Evolutionary conservation across 2,329 filamentous ascomycete species (phyloP).

Genomic region (Acarospora socialis): DNA sequence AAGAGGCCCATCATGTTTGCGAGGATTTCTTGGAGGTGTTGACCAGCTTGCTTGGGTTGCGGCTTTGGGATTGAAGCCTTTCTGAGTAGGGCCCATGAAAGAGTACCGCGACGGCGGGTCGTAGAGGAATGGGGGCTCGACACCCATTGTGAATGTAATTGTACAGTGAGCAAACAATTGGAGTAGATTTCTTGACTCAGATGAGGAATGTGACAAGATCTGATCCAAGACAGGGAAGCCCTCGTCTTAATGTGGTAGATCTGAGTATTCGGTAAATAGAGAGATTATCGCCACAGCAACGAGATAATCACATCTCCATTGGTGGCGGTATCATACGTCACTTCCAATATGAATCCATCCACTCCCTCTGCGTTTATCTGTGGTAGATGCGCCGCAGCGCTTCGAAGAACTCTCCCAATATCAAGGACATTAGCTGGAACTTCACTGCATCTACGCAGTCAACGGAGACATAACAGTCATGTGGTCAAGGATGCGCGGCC

Average conservation of each 20-base stretch:
- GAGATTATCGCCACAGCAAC: too few relatives aligned
- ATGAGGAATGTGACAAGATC: too few relatives aligned
- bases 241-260: too few relatives aligned
- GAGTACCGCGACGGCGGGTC: constrained; percentile 40
- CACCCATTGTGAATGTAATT: constrained; percentile 41
- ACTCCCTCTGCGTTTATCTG: constrained; percentile 21
- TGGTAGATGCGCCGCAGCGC: constrained; percentile 18
- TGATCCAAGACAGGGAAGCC: too few relatives aligned
- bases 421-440: too few relatives aligned
- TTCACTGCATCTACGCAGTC: constrained; percentile 9
- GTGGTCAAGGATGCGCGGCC: constrained; percentile 8
- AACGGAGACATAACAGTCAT: constrained; percentile 20
- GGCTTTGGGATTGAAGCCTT: constrained; percentile 72
- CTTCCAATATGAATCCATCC: too few relatives aligned
- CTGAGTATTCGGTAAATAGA: too few relatives aligned
- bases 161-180: too few relatives aligned
- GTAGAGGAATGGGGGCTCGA: constrained; percentile 61
- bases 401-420: constrained; percentile 8
- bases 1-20: constrained; percentile 59
- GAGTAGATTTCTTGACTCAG: too few relatives aligned
- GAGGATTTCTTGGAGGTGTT: constrained; percentile 42
- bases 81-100: constrained; percentile 37
- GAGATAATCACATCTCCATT: too few relatives aligned
- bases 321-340: too few relatives aligned
- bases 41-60: constrained; percentile 66